A percentile compares a stretch with the other conserved stretches of the same genome.
These are phyloP conservation scores for Pneumocystis canis DNA, from an alignment of 1,139 yeast genomes.

Conservation along the genomic window DNA sequence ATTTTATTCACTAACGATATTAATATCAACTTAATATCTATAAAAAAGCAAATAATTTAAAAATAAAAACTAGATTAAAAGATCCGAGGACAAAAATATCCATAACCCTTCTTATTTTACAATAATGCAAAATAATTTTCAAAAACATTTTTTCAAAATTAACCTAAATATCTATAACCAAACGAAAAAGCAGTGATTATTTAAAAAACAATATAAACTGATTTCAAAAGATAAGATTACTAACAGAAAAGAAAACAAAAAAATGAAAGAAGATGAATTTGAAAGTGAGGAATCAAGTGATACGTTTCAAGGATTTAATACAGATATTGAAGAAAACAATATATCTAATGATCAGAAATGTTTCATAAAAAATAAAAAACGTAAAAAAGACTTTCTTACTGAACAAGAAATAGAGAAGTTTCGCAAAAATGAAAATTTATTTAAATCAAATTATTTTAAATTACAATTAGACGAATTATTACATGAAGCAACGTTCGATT, in stretches of 20 bases:
- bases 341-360: neutral
- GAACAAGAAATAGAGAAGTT: neutral
- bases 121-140: no score
- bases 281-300: neutral
- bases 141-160: no score
- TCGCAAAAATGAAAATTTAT: neutral
- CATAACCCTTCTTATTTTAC: no score
- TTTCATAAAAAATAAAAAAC: neutral
- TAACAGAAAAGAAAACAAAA: neutral
- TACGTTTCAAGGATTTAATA: neutral
- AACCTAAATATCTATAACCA: no score
- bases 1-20: no score
- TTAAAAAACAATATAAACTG: neutral
- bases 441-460: conserved; percentile 26
- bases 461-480: conserved; percentile 83
- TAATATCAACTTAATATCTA: no score
- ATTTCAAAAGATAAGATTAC: neutral
- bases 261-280: neutral
- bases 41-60: no score
- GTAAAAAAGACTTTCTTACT: neutral
- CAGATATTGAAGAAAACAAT: neutral
- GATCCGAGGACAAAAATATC: no score
- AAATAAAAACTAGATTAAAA: no score
- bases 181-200: no score
- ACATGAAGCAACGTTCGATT: conserved; percentile 62